Conservation (phyloP, 78 protist genomes). For the Dictyostelium firmibasis region DNA sequence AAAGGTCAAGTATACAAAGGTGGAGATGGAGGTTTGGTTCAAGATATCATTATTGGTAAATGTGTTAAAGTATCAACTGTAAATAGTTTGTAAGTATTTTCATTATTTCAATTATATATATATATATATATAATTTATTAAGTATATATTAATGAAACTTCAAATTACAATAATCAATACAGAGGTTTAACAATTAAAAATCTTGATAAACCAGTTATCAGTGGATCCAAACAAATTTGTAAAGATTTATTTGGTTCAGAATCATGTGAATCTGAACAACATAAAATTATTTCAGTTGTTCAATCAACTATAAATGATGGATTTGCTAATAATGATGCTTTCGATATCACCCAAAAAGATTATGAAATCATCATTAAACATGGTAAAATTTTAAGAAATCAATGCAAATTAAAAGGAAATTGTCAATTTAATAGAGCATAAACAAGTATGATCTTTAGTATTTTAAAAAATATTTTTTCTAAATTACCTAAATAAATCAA, state of each 20-base stretch:
- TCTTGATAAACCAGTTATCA: neutral
- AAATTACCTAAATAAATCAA: too few relatives aligned
- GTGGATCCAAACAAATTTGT: constrained; percentile 14
- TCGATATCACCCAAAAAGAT: neutral
- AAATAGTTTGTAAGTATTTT: neutral
- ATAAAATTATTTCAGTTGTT: neutral
- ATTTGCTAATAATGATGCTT: neutral
- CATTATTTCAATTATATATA: neutral
- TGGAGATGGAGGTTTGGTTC: neutral
- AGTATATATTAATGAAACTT: too few relatives aligned
- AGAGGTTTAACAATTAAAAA: too few relatives aligned
- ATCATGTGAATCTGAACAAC: constrained; percentile 21
- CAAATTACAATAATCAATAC: too few relatives aligned
- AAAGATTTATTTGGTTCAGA: neutral
- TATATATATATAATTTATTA: neutral
- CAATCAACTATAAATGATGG: constrained; percentile 32
- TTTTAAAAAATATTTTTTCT: too few relatives aligned
- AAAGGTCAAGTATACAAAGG: too few relatives aligned
- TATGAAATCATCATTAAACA: neutral
- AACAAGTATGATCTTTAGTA: too few relatives aligned
- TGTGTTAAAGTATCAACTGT: neutral
- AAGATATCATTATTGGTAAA: neutral
- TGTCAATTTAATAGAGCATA: neutral
- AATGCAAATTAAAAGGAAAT: constrained; percentile 12
- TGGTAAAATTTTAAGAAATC: constrained; percentile 10